These are phyloP conservation scores for Paraphoma sp. DNA, from an alignment of 2,329 filamentous ascomycete species.

Conservation along the genomic window DNA sequence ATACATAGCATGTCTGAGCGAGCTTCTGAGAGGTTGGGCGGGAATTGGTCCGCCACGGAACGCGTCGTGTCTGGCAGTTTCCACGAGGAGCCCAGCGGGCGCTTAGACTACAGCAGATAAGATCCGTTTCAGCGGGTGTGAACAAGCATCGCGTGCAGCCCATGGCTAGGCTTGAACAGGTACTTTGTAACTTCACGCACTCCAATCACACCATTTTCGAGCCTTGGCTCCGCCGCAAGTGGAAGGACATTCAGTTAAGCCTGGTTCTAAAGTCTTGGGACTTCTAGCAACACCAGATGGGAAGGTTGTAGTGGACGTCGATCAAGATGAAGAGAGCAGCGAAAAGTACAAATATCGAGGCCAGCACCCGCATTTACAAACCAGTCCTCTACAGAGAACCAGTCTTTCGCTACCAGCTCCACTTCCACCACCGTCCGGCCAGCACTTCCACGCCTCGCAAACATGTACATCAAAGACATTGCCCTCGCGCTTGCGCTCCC, in stretches of 20 bases:
- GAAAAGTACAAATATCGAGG: slow-evolving; percentile 24
- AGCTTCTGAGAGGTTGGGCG: background rate
- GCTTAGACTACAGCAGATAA: slow-evolving; percentile 18
- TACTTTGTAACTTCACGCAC: slow-evolving; percentile 8
- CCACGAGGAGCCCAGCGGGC: slow-evolving; percentile 7
- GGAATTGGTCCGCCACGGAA: slow-evolving; percentile 5
- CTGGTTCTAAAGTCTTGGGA: slow-evolving; percentile 21
- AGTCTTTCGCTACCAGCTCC: slow-evolving; percentile 17
- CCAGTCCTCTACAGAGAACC: slow-evolving; percentile 3
- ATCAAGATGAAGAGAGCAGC: background rate
- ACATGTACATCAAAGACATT: slow-evolving; percentile 31
- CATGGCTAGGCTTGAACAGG: background rate
- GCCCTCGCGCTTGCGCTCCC: slow-evolving; percentile 29
- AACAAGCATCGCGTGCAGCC: background rate
- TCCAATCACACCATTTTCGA: slow-evolving; percentile 2
- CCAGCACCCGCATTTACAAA: background rate
- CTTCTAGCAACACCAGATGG: slow-evolving; percentile 7
- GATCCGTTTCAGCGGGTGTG: slow-evolving; percentile 5
- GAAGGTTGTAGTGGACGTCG: slow-evolving; percentile 14
- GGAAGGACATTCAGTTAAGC: slow-evolving; percentile 25
- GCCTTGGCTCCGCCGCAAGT: slow-evolving; percentile 3
- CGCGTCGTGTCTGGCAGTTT: slow-evolving; percentile 22
- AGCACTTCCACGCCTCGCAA: slow-evolving; percentile 12
- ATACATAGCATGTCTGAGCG: background rate
- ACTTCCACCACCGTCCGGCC: slow-evolving; percentile 10